Conservation (phyloP, 805 yeast genomes). For the Grigorovia yakushimaensis region DNA sequence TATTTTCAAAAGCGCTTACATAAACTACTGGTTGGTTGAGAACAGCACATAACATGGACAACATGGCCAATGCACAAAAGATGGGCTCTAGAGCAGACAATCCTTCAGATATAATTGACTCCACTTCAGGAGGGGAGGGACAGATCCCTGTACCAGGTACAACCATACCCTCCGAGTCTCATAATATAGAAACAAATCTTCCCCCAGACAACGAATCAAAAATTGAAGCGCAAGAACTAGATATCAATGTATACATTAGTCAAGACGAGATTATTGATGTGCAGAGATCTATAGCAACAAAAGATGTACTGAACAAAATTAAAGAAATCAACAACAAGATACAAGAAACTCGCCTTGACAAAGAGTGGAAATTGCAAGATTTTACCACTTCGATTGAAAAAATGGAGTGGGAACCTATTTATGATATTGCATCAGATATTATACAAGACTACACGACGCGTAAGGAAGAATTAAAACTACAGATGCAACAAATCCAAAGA, state of each 20-base stretch:
- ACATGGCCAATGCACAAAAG: too few species aligned
- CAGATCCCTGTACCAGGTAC: too few species aligned
- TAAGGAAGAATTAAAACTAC: slow-evolving; percentile 15
- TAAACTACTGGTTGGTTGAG: too few species aligned
- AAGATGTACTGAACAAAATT: not conserved
- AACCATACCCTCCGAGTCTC: too few species aligned
- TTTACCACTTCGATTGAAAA: slow-evolving; percentile 4
- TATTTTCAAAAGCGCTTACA: too few species aligned
- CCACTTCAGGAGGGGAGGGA: too few species aligned
- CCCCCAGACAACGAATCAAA: too few species aligned
- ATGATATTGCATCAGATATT: slow-evolving; percentile 21
- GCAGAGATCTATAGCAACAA: not conserved
- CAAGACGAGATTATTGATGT: not conserved
- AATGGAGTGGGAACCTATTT: slow-evolving; percentile 26
- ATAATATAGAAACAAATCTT: too few species aligned
- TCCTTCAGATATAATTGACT: too few species aligned
- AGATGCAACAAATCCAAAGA: slow-evolving; percentile 18
- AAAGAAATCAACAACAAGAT: not conserved
- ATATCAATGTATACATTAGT: not conserved
- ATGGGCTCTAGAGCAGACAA: too few species aligned
- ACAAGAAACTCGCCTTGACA: not conserved
- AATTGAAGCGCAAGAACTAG: too few species aligned
- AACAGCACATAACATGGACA: too few species aligned
- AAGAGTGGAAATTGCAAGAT: not conserved
- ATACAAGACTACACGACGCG: slow-evolving; percentile 24